Conservation (phyloP, 2,329 filamentous ascomycete species). For the Fusarium xyrophilum region DNA sequence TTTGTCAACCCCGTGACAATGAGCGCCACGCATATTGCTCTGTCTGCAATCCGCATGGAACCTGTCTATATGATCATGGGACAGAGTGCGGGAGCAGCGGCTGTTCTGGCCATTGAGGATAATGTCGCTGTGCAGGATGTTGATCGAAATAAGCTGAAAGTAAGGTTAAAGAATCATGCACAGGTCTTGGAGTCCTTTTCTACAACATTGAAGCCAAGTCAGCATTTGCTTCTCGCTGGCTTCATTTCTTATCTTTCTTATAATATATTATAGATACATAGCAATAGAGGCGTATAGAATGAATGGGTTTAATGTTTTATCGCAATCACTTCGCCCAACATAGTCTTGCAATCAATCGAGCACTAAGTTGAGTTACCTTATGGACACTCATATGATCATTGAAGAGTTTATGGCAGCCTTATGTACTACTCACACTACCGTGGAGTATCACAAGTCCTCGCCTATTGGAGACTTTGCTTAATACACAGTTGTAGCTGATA, state of each 20-base stretch:
- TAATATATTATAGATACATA: not conserved
- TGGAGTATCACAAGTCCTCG: not conserved
- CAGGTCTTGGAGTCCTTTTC: slow-evolving; percentile 8
- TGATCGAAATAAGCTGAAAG: slow-evolving; percentile 7
- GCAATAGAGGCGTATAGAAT: not conserved
- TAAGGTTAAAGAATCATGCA: not conserved
- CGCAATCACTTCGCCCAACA: not conserved
- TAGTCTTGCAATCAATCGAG: not conserved
- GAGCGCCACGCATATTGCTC: slow-evolving; percentile 17
- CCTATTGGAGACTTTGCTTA: not conserved
- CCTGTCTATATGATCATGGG: slow-evolving; percentile 21
- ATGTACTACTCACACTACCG: not conserved
- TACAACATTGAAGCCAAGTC: not conserved
- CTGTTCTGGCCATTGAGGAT: slow-evolving; percentile 25
- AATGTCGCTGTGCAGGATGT: slow-evolving; percentile 20
- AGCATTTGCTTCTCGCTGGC: rapidly evolving
- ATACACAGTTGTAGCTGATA: not conserved
- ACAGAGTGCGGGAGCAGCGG: slow-evolving; percentile 20
- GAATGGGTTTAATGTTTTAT: not conserved
- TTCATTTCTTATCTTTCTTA: not conserved
- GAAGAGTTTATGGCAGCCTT: too few species aligned
- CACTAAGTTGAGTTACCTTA: not conserved
- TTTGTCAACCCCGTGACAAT: slow-evolving; percentile 21
- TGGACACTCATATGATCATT: not conserved
- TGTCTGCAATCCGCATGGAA: slow-evolving; percentile 19